phyloP scores from a whole-genome alignment of 2,329 filamentous ascomycete species.

The Phyllosticta capitalensis region DNA sequence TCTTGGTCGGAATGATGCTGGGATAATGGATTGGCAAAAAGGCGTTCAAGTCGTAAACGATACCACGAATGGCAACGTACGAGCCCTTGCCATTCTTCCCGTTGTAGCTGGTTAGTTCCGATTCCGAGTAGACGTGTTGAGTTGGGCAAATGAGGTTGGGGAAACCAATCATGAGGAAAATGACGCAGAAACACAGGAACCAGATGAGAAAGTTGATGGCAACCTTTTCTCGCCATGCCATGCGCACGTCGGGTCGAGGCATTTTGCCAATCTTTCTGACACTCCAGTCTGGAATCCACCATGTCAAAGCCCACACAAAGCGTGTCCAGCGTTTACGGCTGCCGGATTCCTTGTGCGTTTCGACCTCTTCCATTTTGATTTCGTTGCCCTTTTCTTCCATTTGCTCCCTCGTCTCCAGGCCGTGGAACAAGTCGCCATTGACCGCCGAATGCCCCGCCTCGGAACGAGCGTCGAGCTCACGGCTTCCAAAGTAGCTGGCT shows the following conservation, averaged over 20 bases:
- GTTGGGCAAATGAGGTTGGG: constrained; percentile 82
- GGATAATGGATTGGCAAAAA: constrained; percentile 77
- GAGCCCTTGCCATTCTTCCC: constrained; percentile 56
- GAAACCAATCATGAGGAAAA: constrained; percentile 86
- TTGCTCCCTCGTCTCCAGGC: constrained; percentile 84
- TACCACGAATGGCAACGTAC: constrained; percentile 75
- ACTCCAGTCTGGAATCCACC: constrained; percentile 74
- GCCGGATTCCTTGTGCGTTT: constrained; percentile 66
- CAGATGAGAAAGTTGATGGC: constrained; percentile 98
- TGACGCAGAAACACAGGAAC: constrained; percentile 65
- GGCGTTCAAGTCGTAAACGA: constrained; percentile 71
- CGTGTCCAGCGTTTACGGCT: constrained; percentile 88
- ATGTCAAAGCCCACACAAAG: constrained; percentile 75
- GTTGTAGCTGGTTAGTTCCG: constrained; percentile 64
- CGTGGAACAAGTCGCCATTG: constrained; percentile 95
- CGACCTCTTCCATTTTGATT: constrained; percentile 80
- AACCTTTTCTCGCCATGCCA: constrained; percentile 93
- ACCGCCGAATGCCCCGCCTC: constrained; percentile 89
- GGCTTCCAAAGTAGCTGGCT: constrained; percentile 71
- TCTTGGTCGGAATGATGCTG: constrained; percentile 48
- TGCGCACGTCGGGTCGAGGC: constrained; percentile 81
- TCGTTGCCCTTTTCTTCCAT: constrained; percentile 94
- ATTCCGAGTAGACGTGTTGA: constrained; percentile 74
- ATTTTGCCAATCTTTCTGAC: constrained; percentile 72
- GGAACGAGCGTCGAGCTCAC: constrained; percentile 74